Base-by-base conservation (phyloP, 352 stramenopile genomes). In the Phytophthora aleatoria region DNA sequence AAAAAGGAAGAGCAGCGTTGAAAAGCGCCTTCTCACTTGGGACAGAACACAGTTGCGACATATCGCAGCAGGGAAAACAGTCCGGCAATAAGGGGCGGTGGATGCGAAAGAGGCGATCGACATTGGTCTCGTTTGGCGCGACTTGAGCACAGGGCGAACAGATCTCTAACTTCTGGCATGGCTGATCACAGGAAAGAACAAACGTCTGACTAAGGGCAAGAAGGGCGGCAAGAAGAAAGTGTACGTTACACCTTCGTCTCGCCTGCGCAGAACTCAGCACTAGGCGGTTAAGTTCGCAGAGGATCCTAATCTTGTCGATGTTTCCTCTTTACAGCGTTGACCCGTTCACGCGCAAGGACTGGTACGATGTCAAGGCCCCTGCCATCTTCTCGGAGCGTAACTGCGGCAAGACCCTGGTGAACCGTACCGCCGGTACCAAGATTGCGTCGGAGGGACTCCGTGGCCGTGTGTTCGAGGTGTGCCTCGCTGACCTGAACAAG, bases 261-360 rank as follows among this genome's bases (percentile, higher is more conserved):
- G 33, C 27, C 13, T 30, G 20, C 6, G 7, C 9, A 30, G 12
- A 15, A 20, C 16, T 31, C 11, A 27, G 31, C 31, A 30, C 10
- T 30, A 15, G 3, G 38, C 9, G 9, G 11, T 24, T 4, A 33
- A 26, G 7, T 16, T 16, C 35, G 30, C 13, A 41, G 50, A 62
- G 33, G 6, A 61, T 62, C 12, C 38, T 67, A 54, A 66, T 63
- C 16, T 44, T 27, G 16, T 60, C 39, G 27, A 53, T 49, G 30
- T 73, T 61, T 48, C 33, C 11, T 57, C 7, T 36, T 35, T 56
- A 55, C 69, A 96, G 87, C 72, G 84, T 99, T 31, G 98, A 99
- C 83, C 98, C 98, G 57, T 99, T 99, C 87, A 88, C 94, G 49
- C 98, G 97, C 65, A 99, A 99, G 92, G 97, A 96, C 79, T 95